phyloP scores from a whole-genome alignment of 2,329 filamentous ascomycete species.

The Ploettnerulaceae sp. region DNA sequence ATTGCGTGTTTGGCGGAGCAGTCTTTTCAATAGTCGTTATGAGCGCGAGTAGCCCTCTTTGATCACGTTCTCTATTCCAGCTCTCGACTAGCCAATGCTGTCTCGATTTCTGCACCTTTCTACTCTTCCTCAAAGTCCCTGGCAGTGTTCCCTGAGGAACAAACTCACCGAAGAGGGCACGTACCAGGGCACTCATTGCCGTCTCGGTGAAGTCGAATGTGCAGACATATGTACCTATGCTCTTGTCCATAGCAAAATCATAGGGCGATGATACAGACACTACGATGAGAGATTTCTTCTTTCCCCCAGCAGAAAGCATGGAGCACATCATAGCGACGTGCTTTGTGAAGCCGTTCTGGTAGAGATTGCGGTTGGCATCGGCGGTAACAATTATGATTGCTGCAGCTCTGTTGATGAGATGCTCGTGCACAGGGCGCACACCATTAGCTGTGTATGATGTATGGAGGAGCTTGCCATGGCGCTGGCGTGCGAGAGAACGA shows the following conservation, averaged over 20 bases:
- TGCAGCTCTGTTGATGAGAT: slow-evolving; percentile 80
- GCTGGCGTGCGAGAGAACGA: slow-evolving; percentile 76
- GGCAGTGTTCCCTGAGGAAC: slow-evolving; percentile 55
- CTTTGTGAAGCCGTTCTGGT: slow-evolving; percentile 92
- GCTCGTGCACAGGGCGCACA: slow-evolving; percentile 87
- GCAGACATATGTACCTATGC: slow-evolving; percentile 88
- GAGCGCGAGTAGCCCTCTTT: slow-evolving; percentile 67
- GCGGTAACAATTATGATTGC: slow-evolving; percentile 89
- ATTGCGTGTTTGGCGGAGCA: slow-evolving; percentile 60
- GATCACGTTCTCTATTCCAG: slow-evolving; percentile 77
- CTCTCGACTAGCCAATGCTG: slow-evolving; percentile 93
- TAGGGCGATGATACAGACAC: slow-evolving; percentile 93
- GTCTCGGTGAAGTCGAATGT: slow-evolving; percentile 96
- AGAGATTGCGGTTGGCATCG: slow-evolving; percentile 89
- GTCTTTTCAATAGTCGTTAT: slow-evolving; percentile 65
- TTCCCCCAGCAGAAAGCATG: slow-evolving; percentile 68
- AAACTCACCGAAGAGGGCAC: slow-evolving; percentile 75
- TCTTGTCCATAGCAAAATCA: slow-evolving; percentile 89
- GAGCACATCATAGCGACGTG: slow-evolving; percentile 95
- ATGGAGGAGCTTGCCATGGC: slow-evolving; percentile 82
- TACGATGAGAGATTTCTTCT: slow-evolving; percentile 85
- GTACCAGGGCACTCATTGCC: slow-evolving; percentile 77
- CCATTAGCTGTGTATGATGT: slow-evolving; percentile 95
- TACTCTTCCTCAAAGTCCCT: slow-evolving; percentile 78
- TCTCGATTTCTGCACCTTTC: slow-evolving; percentile 81